Evolutionary conservation across 495 filamentous ascomycete species (phyloP).

Genomic region (Neurospora pannonica): DNA sequence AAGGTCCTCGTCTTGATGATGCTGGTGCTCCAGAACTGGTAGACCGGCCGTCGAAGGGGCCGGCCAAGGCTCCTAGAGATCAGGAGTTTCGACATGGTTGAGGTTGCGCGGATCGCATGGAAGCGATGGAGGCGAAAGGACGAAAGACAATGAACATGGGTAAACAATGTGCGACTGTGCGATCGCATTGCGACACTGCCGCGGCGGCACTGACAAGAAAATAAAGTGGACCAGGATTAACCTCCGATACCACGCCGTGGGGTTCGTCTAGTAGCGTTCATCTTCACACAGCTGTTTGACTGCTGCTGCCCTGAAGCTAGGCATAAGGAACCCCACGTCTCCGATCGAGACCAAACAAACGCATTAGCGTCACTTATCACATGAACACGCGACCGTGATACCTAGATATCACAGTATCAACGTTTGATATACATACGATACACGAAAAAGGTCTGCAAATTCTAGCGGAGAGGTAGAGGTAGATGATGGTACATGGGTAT

Average conservation of each 20-base stretch:
- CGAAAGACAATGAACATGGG: background rate
- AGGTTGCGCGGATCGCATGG: background rate
- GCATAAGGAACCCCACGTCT: background rate
- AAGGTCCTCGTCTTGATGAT: slow-evolving; percentile 15
- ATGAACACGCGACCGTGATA: background rate
- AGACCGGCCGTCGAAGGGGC: slow-evolving; percentile 4
- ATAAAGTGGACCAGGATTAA: background rate
- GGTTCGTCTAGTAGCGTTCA: background rate
- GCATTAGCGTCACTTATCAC: background rate
- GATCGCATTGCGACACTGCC: background rate
- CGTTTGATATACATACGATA: background rate
- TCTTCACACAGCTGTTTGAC: background rate
- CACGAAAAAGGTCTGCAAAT: background rate
- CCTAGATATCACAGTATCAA: background rate
- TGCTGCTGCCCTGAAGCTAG: background rate
- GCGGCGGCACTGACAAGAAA: background rate
- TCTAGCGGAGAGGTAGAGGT: background rate
- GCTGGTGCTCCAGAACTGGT: slow-evolving; percentile 2
- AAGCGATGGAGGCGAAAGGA: background rate
- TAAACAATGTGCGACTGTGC: background rate
- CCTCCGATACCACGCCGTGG: background rate
- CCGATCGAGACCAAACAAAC: background rate
- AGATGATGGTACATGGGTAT: background rate
- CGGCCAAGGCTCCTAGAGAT: slow-evolving; percentile 24
- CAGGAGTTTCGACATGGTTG: slow-evolving; percentile 26